These are phyloP conservation scores for Russula abietina DNA, from an alignment of 768 basidiomycete genomes.

Conservation along the genomic window DNA sequence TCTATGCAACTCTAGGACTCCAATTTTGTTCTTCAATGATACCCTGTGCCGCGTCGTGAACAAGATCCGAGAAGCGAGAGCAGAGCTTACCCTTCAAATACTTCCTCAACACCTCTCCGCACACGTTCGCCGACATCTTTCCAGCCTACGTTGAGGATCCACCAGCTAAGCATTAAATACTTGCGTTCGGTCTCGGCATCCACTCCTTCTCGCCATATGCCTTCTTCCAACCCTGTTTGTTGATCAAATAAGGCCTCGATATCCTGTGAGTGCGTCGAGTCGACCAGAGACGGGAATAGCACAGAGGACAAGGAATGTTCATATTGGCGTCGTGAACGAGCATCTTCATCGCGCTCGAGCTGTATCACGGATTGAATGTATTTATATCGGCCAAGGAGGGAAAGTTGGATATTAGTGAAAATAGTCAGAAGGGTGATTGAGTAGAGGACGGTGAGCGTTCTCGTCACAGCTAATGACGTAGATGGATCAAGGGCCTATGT, in stretches of 20 bases:
- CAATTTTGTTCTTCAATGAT: constrained; percentile 75
- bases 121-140: constrained; percentile 74
- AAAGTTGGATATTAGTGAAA: constrained; percentile 83
- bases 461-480: constrained; percentile 63
- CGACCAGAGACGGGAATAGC: constrained; percentile 28
- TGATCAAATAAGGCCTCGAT: constrained; percentile 31
- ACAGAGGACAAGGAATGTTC: constrained; percentile 38
- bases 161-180: constrained; percentile 87
- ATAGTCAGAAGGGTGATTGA: constrained; percentile 78
- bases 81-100: constrained; percentile 68
- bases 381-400: constrained; percentile 72
- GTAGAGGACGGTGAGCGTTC: constrained; percentile 82
- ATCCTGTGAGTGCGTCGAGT: constrained; percentile 25
- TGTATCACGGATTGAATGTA: constrained; percentile 67
- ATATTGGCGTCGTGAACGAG: constrained; percentile 41
- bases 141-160: constrained; percentile 91
- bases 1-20: constrained; percentile 58
- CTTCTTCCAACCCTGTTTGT: constrained; percentile 26
- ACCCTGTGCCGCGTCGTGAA: constrained; percentile 44
- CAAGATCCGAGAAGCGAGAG: neutral
- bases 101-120: constrained; percentile 67
- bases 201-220: constrained; percentile 32
- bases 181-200: constrained; percentile 67
- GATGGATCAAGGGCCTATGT: constrained; percentile 8
- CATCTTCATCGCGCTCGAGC: constrained; percentile 52